Evolutionary conservation across 139 green algal species (phyloP).

Genomic region (Volvox africanus): DNA sequence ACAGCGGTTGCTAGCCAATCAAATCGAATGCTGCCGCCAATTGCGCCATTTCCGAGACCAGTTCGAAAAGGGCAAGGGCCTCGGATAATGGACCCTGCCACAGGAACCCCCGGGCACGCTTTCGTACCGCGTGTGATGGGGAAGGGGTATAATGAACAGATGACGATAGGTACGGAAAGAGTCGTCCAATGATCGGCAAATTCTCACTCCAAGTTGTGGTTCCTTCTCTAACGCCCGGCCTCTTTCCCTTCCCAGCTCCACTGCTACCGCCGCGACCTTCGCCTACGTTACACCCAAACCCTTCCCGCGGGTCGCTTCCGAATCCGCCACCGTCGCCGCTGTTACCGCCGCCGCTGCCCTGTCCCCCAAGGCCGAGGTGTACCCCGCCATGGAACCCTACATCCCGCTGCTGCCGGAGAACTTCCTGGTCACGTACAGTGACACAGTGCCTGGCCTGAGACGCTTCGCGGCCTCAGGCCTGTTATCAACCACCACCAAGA

Average conservation of each 20-base stretch:
- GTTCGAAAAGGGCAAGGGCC: too few species aligned
- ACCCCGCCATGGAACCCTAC: slow-evolving; percentile 63
- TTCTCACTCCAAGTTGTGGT: neutral
- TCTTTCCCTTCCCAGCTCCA: neutral
- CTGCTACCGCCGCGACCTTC: neutral
- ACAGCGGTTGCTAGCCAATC: too few species aligned
- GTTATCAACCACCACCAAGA: slow-evolving; percentile 42
- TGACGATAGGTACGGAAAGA: too few species aligned
- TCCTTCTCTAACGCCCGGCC: neutral
- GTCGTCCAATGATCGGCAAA: too few species aligned
- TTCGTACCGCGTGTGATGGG: too few species aligned
- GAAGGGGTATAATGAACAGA: too few species aligned
- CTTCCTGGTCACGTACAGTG: slow-evolving; percentile 72
- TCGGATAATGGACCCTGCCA: too few species aligned
- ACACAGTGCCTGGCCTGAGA: slow-evolving; percentile 59
- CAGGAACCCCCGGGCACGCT: too few species aligned
- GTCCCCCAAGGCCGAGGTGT: slow-evolving; percentile 65
- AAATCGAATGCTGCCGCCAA: too few species aligned
- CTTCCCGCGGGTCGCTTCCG: neutral
- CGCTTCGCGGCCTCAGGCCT: slow-evolving; percentile 40
- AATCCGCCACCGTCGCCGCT: neutral
- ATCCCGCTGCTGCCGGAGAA: slow-evolving; percentile 70
- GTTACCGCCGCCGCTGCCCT: too few species aligned
- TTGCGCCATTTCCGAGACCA: too few species aligned
- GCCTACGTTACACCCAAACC: neutral